These are phyloP conservation scores for Saturnispora quitensis DNA, from an alignment of 805 yeast species.

Conservation along the genomic window DNA sequence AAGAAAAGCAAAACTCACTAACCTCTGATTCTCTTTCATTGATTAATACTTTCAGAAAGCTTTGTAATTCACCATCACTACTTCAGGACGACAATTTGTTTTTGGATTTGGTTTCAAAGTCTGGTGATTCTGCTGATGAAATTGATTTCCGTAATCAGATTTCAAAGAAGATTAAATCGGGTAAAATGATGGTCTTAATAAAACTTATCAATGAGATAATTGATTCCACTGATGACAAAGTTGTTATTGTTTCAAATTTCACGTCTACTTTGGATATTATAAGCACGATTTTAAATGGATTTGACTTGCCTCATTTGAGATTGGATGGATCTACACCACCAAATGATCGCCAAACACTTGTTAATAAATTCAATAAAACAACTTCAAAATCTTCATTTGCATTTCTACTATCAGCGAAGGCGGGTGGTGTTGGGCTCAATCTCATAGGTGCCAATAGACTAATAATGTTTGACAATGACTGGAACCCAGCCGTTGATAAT, in stretches of 20 bases:
- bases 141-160: conserved; percentile 24
- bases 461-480: conserved; percentile 83
- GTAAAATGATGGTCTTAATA: conserved; percentile 58
- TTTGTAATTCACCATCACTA: conserved; percentile 75
- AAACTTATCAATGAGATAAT: conserved; percentile 44
- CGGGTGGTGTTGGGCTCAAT: conserved; percentile 92
- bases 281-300: conserved; percentile 43
- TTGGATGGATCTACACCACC: conserved; percentile 81
- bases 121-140: conserved; percentile 14
- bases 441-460: conserved; percentile 84
- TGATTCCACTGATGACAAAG: conserved; percentile 48
- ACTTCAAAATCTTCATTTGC: conserved; percentile 38
- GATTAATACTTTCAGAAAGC: conserved; percentile 66
- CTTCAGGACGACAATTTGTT: conserved; percentile 42
- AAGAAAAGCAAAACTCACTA: conserved; percentile 6
- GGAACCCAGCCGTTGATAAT: conserved; percentile 90
- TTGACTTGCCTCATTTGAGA: conserved; percentile 45
- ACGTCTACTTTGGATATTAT: conserved; percentile 80
- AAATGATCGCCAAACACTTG: conserved; percentile 53
- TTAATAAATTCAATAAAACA: conserved; percentile 55
- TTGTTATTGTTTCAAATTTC: conserved; percentile 78
- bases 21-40: conserved; percentile 37
- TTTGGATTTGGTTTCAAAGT: conserved; percentile 19
- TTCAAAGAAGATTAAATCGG: conserved; percentile 32
- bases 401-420: conserved; percentile 75